phyloP scores from a whole-genome alignment of 1,284 basidiomycete species.

The Singerocomus rubriflavus region DNA sequence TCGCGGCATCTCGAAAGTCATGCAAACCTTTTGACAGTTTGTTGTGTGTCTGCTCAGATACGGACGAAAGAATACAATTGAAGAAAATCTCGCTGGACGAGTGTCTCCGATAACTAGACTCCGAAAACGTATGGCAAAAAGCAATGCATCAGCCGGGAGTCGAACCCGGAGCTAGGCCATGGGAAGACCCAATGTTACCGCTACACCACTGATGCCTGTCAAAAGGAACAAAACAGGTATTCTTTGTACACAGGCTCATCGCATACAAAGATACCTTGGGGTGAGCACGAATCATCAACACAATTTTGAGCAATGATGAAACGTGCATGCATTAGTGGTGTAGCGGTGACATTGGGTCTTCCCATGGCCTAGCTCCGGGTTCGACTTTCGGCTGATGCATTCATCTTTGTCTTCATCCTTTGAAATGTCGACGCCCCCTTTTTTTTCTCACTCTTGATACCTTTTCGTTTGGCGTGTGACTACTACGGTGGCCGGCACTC shows the following conservation, averaged over 20 bases:
- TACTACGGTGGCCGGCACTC: too few relatives aligned
- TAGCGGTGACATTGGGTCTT: conserved; percentile 42
- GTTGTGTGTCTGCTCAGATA: neutral
- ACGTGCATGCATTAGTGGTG: conserved; percentile 35
- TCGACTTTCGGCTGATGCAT: conserved; percentile 55
- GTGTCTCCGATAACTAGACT: neutral
- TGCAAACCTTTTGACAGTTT: neutral
- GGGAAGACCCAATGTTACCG: conserved; percentile 43
- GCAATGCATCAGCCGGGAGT: conserved; percentile 50
- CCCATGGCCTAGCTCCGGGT: conserved; percentile 55
- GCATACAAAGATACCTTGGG: too few relatives aligned
- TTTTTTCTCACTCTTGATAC: too few relatives aligned
- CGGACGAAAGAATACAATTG: too few relatives aligned
- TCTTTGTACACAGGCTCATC: too few relatives aligned
- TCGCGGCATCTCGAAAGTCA: neutral
- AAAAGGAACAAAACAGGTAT: too few relatives aligned
- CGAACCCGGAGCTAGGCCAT: conserved; percentile 57
- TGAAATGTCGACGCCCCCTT: too few relatives aligned
- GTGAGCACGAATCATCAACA: too few relatives aligned
- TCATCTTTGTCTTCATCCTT: too few relatives aligned
- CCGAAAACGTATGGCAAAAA: neutral
- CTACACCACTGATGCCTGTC: conserved; percentile 37
- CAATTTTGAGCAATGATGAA: too few relatives aligned
- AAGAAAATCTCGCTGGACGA: too few relatives aligned
- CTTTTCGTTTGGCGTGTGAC: too few relatives aligned